These are phyloP conservation scores for Capsicum baccatum DNA, from an alignment of 257 asterid genomes.

Conservation along the genomic window DNA sequence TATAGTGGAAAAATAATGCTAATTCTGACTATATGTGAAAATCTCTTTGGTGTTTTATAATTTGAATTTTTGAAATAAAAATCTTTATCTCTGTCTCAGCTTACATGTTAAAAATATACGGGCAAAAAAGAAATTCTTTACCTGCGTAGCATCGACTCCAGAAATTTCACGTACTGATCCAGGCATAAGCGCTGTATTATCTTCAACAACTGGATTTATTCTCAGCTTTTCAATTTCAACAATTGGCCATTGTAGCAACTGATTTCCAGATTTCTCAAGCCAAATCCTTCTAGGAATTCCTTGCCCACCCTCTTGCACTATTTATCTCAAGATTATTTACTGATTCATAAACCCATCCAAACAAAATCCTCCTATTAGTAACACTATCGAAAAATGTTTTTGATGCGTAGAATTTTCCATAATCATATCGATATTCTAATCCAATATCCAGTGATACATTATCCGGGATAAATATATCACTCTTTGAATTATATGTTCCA, in stretches of 20 bases:
- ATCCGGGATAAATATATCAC: slow-evolving; percentile 43
- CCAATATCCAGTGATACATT: slow-evolving; percentile 24
- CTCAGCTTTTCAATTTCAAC: slow-evolving; percentile 30
- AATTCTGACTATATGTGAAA: no score
- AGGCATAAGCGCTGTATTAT: slow-evolving; percentile 12
- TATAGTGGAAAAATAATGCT: no score
- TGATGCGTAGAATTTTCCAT: slow-evolving; percentile 57
- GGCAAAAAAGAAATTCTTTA: slow-evolving; percentile 10
- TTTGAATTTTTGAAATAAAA: no score
- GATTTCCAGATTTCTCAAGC: slow-evolving; percentile 35
- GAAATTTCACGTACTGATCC: slow-evolving; percentile 39
- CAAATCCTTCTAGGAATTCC: slow-evolving; percentile 33
- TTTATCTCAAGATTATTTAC: slow-evolving; percentile 27
- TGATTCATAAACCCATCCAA: slow-evolving; percentile 59
- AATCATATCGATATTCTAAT: slow-evolving; percentile 48
- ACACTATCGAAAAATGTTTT: slow-evolving; percentile 50
- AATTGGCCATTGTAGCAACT: slow-evolving; percentile 35
- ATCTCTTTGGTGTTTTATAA: no score
- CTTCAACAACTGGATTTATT: slow-evolving; percentile 26
- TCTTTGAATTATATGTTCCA: slow-evolving; percentile 38
- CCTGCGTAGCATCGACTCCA: slow-evolving; percentile 46
- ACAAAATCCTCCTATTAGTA: slow-evolving; percentile 46
- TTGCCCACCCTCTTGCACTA: slow-evolving; percentile 45
- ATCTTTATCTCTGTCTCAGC: neutral
- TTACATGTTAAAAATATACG: neutral